phyloP scores from a whole-genome alignment of 805 yeast species.

The Kodamaea jinghongensis region DNA sequence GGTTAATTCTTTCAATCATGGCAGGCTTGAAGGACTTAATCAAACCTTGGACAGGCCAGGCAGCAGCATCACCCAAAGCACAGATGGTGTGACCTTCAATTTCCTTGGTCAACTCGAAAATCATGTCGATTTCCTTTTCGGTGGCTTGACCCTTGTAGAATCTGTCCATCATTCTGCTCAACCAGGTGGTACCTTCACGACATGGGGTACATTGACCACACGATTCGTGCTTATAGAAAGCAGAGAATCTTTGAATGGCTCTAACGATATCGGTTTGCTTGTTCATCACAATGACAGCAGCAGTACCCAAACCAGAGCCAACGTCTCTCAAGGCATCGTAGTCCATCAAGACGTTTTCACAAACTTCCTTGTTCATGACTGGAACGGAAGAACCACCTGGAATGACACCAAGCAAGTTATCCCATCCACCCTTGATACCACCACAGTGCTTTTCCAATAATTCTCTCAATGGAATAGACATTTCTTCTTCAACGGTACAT shows the following conservation, averaged over 20 bases:
- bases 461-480: conserved; percentile 84
- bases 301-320: conserved; percentile 88
- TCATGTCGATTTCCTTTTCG: conserved; percentile 79
- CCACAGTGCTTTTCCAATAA: conserved; percentile 87
- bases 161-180: conserved; percentile 80
- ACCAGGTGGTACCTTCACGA: conserved; percentile 90
- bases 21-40: conserved; percentile 82
- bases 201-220: conserved; percentile 96
- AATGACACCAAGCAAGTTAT: conserved; percentile 78
- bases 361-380: conserved; percentile 62
- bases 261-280: conserved; percentile 80
- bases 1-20: conserved; percentile 70
- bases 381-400: conserved; percentile 94
- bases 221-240: conserved; percentile 87
- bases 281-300: conserved; percentile 90
- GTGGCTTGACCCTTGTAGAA: conserved; percentile 76
- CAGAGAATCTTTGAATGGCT: conserved; percentile 81
- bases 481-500: conserved; percentile 90
- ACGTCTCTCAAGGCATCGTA: conserved; percentile 81
- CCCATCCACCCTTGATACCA: conserved; percentile 92
- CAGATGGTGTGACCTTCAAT: conserved; percentile 91
- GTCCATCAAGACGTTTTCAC: conserved; percentile 78
- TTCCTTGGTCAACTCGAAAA: conserved; percentile 79
- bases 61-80: conserved; percentile 90
- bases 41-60: conserved; percentile 91